phyloP scores from a whole-genome alignment of 805 yeast genomes.

The Brettanomyces naardenensis region DNA sequence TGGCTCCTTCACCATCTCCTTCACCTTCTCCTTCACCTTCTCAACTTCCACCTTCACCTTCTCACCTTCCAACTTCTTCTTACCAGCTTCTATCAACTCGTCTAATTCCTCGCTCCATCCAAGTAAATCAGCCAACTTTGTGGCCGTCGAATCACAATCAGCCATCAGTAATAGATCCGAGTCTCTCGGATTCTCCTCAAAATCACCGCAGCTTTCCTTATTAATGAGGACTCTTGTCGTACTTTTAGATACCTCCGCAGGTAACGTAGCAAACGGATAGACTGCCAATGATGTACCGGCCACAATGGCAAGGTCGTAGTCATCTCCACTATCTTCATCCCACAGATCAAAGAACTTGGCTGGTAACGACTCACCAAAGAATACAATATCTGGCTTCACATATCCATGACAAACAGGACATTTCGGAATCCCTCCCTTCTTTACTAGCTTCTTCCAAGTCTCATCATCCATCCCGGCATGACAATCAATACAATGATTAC shows the following conservation, averaged over 20 bases:
- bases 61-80: constrained; percentile 7
- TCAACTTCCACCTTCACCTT: constrained; percentile 3
- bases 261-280: constrained; percentile 82
- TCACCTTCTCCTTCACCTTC: constrained; percentile 4
- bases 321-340: constrained; percentile 46
- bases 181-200: constrained; percentile 41
- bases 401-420: constrained; percentile 66
- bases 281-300: constrained; percentile 93
- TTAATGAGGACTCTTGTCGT: constrained; percentile 63
- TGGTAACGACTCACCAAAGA: constrained; percentile 89
- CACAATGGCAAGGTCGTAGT: constrained; percentile 64
- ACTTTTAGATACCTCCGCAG: constrained; percentile 46
- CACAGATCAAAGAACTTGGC: constrained; percentile 55
- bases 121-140: constrained; percentile 38
- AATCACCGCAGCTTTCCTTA: constrained; percentile 72
- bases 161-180: constrained; percentile 55
- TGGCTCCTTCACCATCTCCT: too few relatives aligned
- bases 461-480: constrained; percentile 40
- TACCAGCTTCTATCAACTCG: constrained; percentile 26
- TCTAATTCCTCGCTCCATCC: constrained; percentile 62
- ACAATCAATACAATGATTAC: constrained; percentile 79
- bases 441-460: constrained; percentile 31
- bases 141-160: constrained; percentile 61
- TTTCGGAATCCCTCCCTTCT: constrained; percentile 35
- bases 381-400: constrained; percentile 90